Conservation (phyloP, 2,329 filamentous ascomycete species). For the Apiospora arundinis region DNA sequence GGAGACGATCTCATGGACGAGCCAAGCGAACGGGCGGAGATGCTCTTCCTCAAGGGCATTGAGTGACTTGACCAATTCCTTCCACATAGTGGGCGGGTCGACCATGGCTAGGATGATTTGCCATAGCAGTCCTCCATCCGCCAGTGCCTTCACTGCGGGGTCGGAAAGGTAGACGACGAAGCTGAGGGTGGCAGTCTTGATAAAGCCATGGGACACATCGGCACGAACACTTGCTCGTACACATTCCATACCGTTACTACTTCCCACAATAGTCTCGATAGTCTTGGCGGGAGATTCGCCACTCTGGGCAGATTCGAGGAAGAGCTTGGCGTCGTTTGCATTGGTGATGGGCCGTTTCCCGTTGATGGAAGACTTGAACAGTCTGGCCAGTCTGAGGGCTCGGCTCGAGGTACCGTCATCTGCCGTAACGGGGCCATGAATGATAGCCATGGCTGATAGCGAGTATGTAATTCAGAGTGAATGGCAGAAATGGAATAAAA, state of each 20-base stretch:
- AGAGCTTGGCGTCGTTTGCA: slow-evolving; percentile 36
- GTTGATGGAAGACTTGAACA: slow-evolving; percentile 27
- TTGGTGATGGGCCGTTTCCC: slow-evolving; percentile 33
- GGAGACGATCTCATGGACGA: slow-evolving; percentile 55
- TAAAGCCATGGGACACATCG: slow-evolving; percentile 38
- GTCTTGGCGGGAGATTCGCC: slow-evolving; percentile 32
- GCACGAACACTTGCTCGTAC: slow-evolving; percentile 33
- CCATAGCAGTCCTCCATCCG: slow-evolving; percentile 55
- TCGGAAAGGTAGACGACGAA: slow-evolving; percentile 49
- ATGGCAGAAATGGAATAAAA: background rate
- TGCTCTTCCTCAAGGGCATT: slow-evolving; percentile 41
- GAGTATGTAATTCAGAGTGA: background rate
- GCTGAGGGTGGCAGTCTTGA: slow-evolving; percentile 38
- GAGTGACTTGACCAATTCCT: slow-evolving; percentile 40
- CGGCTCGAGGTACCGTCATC: background rate
- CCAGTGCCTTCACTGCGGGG: slow-evolving; percentile 53
- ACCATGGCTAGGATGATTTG: slow-evolving; percentile 53
- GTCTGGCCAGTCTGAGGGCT: background rate
- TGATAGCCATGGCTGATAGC: background rate
- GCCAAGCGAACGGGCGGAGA: slow-evolving; percentile 52
- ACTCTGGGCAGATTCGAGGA: slow-evolving; percentile 37
- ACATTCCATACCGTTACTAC: slow-evolving; percentile 33
- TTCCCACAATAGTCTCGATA: slow-evolving; percentile 38
- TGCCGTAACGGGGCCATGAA: background rate
- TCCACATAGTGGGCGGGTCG: slow-evolving; percentile 62